These are phyloP conservation scores for Neurospora sp. DNA, from an alignment of 495 filamentous ascomycete genomes.

Conservation along the genomic window DNA sequence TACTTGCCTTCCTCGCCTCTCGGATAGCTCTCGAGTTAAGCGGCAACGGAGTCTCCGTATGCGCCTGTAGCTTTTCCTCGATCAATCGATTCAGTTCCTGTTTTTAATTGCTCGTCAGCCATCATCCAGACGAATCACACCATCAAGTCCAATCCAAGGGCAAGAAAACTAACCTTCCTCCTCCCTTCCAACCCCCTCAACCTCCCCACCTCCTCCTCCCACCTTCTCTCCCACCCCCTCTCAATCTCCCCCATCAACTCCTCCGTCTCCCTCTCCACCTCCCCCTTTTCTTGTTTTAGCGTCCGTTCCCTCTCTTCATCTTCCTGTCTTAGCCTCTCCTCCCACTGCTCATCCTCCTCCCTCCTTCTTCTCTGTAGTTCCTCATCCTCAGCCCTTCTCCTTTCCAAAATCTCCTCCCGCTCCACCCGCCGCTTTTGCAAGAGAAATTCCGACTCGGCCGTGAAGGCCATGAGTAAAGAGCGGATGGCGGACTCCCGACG, in stretches of 20 bases:
- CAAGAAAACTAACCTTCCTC: constrained; percentile 17
- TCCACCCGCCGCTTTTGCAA: constrained; percentile 10
- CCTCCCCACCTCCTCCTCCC: constrained; percentile 16
- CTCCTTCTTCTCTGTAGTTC: constrained; percentile 18
- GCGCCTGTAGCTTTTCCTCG: constrained; percentile 19
- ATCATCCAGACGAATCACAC: not conserved
- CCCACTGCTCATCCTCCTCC: constrained; percentile 22
- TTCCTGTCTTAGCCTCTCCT: constrained; percentile 8
- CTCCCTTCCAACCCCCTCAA: constrained; percentile 22
- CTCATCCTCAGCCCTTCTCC: constrained; percentile 24
- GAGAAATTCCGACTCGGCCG: constrained; percentile 13
- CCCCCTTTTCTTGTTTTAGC: too few relatives aligned
- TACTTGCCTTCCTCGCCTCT: not conserved
- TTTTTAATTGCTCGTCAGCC: not conserved
- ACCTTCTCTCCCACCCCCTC: constrained; percentile 13
- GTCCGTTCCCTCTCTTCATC: constrained; percentile 17
- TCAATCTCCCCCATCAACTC: constrained; percentile 20
- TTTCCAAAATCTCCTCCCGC: constrained; percentile 17
- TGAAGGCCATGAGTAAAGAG: constrained; percentile 13
- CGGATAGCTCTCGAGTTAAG: not conserved
- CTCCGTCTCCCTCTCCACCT: constrained; percentile 23
- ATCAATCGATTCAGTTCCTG: constrained; percentile 29
- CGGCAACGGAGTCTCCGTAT: constrained; percentile 10
- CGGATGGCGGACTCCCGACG: constrained; percentile 17
- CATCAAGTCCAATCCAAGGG: too few relatives aligned